A percentile compares a stretch with the other conserved stretches of the same genome.
These are phyloP conservation scores for Cichorium intybus DNA, from an alignment of 140 eudicot species.

Conservation along the genomic window DNA sequence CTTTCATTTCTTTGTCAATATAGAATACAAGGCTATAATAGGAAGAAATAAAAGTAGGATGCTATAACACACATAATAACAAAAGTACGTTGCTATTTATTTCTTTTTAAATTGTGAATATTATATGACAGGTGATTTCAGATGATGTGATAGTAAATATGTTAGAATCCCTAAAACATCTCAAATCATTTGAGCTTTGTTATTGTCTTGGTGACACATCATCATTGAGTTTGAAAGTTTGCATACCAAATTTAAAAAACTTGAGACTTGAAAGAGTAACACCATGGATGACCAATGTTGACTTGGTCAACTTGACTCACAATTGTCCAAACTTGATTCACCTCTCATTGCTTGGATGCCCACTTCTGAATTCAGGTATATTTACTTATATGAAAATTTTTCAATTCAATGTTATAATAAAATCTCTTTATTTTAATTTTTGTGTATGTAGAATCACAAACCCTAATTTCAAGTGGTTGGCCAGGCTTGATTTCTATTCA, in stretches of 20 bases:
- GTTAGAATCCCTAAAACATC: constrained; percentile 40
- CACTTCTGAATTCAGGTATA: constrained; percentile 68
- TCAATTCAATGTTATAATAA: neutral
- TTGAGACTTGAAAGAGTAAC: constrained; percentile 88
- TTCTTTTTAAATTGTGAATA: too few species aligned
- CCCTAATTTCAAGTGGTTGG: constrained; percentile 83
- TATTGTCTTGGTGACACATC: constrained; percentile 84
- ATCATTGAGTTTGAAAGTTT: constrained; percentile 39
- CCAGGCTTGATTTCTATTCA: constrained; percentile 80
- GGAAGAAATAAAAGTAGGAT: too few species aligned
- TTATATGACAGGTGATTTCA: constrained; percentile 65
- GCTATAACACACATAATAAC: too few species aligned
- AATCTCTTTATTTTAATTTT: neutral
- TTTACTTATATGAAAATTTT: neutral
- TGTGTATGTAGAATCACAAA: constrained; percentile 59
- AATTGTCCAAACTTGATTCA: constrained; percentile 54
- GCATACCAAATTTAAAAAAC: constrained; percentile 63
- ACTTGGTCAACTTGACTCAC: constrained; percentile 52
- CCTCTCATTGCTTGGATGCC: constrained; percentile 80
- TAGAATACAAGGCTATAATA: too few species aligned
- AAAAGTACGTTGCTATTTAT: too few species aligned
- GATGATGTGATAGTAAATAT: constrained; percentile 49
- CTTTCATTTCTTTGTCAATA: too few species aligned
- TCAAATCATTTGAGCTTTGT: constrained; percentile 57
- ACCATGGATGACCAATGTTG: constrained; percentile 78